Conservation (phyloP, 2,329 filamentous ascomycete genomes). For the Chlorencoelia australis region DNA sequence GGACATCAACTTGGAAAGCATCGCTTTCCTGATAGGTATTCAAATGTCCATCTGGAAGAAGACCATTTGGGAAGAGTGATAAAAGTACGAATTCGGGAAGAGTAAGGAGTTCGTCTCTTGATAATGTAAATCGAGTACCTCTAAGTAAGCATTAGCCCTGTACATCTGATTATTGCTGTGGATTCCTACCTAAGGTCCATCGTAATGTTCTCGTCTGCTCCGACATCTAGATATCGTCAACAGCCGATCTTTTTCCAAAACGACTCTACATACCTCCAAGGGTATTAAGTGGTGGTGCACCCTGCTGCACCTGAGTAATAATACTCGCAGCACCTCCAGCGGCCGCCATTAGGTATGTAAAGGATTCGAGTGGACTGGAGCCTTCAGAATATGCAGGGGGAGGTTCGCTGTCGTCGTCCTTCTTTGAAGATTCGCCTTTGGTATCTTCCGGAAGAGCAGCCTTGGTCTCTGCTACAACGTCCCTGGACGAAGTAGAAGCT, state of each 20-base stretch:
- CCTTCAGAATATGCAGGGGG: constrained; percentile 96
- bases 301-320: constrained; percentile 97
- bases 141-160: constrained; percentile 43
- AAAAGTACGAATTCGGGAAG: constrained; percentile 94
- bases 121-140: constrained; percentile 87
- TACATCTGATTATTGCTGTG: too few relatives aligned
- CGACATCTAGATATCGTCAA: constrained; percentile 48
- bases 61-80: constrained; percentile 96
- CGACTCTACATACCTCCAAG: constrained; percentile 59
- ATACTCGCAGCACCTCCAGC: constrained; percentile 96
- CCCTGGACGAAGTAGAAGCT: constrained; percentile 27
- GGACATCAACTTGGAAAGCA: constrained; percentile 93
- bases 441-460: constrained; percentile 71
- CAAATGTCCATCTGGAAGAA: constrained; percentile 94
- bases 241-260: constrained; percentile 3
- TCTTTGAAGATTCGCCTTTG: constrained; percentile 65
- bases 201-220: constrained; percentile 86
- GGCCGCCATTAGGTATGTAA: constrained; percentile 95
- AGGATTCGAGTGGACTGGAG: constrained; percentile 81
- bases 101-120: constrained; percentile 87
- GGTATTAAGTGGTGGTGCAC: constrained; percentile 74
- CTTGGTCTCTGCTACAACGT: constrained; percentile 65
- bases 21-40: constrained; percentile 87
- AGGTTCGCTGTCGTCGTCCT: constrained; percentile 78
- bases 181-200: constrained; percentile 75